A percentile compares a stretch with the other conserved stretches of the same genome.
Conservation (phyloP, 345 rosid species). For the Gossypium sturtianum region DNA sequence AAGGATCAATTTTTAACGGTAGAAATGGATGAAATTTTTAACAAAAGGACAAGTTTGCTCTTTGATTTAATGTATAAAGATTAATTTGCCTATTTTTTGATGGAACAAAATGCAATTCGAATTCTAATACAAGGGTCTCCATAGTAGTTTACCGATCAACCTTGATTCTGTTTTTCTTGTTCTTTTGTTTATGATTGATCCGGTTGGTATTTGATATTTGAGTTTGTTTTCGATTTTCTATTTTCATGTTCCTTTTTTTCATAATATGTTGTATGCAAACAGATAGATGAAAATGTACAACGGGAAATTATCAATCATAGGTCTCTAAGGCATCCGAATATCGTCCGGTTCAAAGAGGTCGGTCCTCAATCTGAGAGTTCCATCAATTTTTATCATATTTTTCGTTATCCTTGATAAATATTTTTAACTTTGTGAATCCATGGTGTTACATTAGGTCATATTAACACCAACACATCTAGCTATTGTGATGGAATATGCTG, state of each 20-base stretch:
- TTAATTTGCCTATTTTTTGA: too few relatives aligned
- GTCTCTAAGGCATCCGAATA: constrained; percentile 78
- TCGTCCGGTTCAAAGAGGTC: constrained; percentile 79
- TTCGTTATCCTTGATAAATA: not conserved
- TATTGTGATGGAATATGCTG: constrained; percentile 79
- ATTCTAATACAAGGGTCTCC: too few relatives aligned
- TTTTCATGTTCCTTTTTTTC: not conserved
- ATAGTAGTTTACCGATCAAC: not conserved
- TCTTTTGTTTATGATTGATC: not conserved
- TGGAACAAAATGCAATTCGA: too few relatives aligned
- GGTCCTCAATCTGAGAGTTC: not conserved
- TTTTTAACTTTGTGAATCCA: not conserved
- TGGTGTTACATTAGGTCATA: constrained; percentile 40
- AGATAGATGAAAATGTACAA: constrained; percentile 82
- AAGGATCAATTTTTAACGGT: accelerated
- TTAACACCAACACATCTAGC: constrained; percentile 81
- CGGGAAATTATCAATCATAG: constrained; percentile 83
- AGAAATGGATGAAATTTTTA: too few relatives aligned
- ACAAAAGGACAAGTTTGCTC: too few relatives aligned
- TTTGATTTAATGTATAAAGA: too few relatives aligned
- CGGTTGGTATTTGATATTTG: not conserved
- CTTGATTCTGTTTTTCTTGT: not conserved
- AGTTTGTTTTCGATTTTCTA: not conserved
- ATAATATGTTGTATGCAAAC: constrained; percentile 16
- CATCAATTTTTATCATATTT: not conserved